Conservation (phyloP, 192 early-diverging fungal genomes). For the Mortierella alpina region DNA sequence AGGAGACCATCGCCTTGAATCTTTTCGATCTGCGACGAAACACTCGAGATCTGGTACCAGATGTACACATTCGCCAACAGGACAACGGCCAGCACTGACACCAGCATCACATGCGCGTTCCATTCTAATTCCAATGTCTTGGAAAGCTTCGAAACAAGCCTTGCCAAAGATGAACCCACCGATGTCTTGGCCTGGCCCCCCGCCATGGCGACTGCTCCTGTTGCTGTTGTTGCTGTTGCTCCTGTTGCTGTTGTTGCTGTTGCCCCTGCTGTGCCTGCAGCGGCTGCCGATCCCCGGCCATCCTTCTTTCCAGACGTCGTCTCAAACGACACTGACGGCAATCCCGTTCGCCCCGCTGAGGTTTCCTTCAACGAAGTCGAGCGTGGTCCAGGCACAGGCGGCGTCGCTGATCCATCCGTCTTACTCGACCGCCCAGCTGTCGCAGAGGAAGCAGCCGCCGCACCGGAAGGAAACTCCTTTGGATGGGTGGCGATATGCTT, state of each 20-base stretch:
- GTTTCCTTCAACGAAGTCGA: background rate
- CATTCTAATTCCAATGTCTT: conserved; percentile 13
- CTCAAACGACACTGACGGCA: too few relatives aligned
- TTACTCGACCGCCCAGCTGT: background rate
- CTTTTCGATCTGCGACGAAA: conserved; percentile 28
- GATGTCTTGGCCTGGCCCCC: background rate
- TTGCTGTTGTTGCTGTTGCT: background rate
- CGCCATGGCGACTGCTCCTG: background rate
- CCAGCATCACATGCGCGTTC: conserved; percentile 7
- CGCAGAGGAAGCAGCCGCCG: background rate
- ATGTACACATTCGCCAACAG: conserved; percentile 44
- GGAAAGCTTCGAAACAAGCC: conserved; percentile 1
- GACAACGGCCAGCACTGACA: conserved; percentile 18
- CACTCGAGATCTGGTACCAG: conserved; percentile 36
- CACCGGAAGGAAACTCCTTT: conserved; percentile 37
- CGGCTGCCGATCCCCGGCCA: too few relatives aligned
- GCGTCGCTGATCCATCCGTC: too few relatives aligned
- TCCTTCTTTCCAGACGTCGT: too few relatives aligned
- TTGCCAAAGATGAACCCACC: background rate
- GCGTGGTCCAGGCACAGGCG: background rate
- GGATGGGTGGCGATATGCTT: conserved; percentile 58
- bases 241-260: background rate
- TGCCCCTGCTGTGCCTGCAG: background rate
- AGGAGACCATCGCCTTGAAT: conserved; percentile 24
- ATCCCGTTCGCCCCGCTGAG: too few relatives aligned